Base-by-base conservation (phyloP, 805 yeast species). In the Spathaspora hagerdaliae region DNA sequence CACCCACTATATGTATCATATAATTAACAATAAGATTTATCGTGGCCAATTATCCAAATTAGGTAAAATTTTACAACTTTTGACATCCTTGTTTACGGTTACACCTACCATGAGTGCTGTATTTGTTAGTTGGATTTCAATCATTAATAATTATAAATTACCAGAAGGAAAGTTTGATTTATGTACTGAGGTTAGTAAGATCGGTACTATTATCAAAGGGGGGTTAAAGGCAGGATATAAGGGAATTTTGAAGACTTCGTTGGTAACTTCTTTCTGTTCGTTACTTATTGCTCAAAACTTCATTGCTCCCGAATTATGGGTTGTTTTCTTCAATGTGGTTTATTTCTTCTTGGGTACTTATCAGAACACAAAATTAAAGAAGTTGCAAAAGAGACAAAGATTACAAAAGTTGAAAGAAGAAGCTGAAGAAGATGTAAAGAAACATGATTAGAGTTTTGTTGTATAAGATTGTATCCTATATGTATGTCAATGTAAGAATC, bases 281-380 rank as follows among this genome's bases (percentile, higher is more conserved):
- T 61, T 81, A 55, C 53, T 74, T 1, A 47, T 80, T 29, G 85
- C 87, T 5, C 89, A 83, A 56, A 75, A 67, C 42, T 79, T 71
- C 49, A 52, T 83, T 10, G 67, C 72, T 7, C 83, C 83, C 1
- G 79, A 81, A 53, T 63, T 75, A 29, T 83, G 89, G 89, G 82
- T 79, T 9, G 79, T 79, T 2, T 82, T 81, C 57, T 81, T 81
- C 63, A 77, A 75, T 51, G 50, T 78, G 31, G 77, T 82, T 19
- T 81, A 75, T 54, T 82, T 82, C 51, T 57, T 82, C 5, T 63
- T 82, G 46, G 86, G 86, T 1, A 82, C 87, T 1, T 71, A 73
- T 45, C 85, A 82, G 53, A 83, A 83, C 55, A 74, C 80, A 5
- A 66, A 72, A 57, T 65, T 82, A 50, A 81, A 81, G 60, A 50